These are phyloP conservation scores for Lagenidium giganteum DNA, from an alignment of 352 stramenopile genomes.

Conservation along the genomic window DNA sequence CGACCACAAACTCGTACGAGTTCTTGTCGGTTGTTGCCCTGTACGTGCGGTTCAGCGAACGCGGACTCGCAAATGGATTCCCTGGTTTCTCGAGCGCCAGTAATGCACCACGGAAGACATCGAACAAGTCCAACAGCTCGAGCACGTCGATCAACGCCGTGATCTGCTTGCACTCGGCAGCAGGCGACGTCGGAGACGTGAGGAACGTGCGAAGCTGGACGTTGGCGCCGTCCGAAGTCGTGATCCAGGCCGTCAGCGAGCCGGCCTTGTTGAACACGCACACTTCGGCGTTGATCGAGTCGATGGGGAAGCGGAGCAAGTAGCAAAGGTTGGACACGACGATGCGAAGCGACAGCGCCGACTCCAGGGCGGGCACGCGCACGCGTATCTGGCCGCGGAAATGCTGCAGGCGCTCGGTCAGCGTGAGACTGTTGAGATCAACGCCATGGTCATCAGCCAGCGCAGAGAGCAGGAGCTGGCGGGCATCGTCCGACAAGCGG, in stretches of 20 bases:
- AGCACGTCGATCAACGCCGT: conserved; percentile 32
- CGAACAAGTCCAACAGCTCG: conserved; percentile 41
- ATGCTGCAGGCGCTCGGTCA: conserved; percentile 37
- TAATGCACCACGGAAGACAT: conserved; percentile 24
- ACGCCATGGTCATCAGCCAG: conserved; percentile 9
- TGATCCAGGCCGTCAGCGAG: conserved; percentile 44
- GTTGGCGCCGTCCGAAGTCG: conserved; percentile 20
- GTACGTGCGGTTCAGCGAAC: conserved; percentile 3
- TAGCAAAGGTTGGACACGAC: conserved; percentile 25
- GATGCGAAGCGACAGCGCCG: conserved; percentile 26
- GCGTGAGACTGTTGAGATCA: conserved; percentile 19
- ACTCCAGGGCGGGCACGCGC: conserved; percentile 15
- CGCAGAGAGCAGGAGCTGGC: conserved; percentile 38
- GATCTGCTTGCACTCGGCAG: conserved; percentile 22
- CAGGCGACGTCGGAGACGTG: background rate
- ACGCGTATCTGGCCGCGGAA: conserved; percentile 37
- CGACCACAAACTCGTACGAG: conserved; percentile 44
- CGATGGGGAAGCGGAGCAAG: conserved; percentile 36
- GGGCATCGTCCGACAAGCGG: conserved; percentile 52
- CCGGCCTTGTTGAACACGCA: conserved; percentile 34
- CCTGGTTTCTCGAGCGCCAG: too few species aligned
- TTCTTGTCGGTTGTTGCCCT: conserved; percentile 29
- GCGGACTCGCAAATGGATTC: background rate
- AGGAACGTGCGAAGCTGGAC: conserved; percentile 37
- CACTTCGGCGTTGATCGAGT: conserved; percentile 31